Evolutionary conservation across 2,329 filamentous ascomycete genomes (phyloP), one percentile per base, ranked within the genome.

Genomic region (Nigrospora oryzae): DNA sequence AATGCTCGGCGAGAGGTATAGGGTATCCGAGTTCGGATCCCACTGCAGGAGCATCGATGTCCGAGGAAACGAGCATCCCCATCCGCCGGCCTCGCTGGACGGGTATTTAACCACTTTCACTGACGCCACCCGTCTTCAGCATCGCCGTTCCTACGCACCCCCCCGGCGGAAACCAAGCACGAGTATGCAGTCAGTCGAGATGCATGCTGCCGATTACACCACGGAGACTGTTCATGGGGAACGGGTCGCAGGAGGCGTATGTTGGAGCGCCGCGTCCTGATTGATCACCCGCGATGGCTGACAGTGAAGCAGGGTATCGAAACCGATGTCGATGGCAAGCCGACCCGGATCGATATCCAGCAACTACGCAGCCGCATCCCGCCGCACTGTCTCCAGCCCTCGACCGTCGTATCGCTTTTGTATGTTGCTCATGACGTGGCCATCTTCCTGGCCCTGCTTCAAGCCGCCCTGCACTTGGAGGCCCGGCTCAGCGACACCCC

Each of bases 331-430:
- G 31, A 49, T 13, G 47, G 45, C 15, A 47, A 49, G 36, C 37
- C 49, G 31, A 38, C 40, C 17, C 43, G 43, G 12, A 44, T 53
- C 44, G 68, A 72, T 51, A 66, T 71, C 52, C 65, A 68, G 53
- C 65, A 63, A 37, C 61, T 72, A 48, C 59, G 65, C 38, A 61
- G 69, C 52, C 70, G 74, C 41, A 81, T 82, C 49, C 79, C 78
- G 12, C 63, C 69, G 13, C 70, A 81, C 55, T 83, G 79, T 69
- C 79, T 81, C 61, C 59, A 76, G 54, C 72, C 74, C 4, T 73
- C 73, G 28, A 66, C 69, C 36, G 47, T 66, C 47, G 68, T 61
- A 31, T 79, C 75, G 6, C 63, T 74, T 53, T 62, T 63, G 56
- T 82, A 80, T 58, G 62, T 81, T 49, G 60, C 70, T 49, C 74